Evolutionary conservation across 805 yeast genomes (phyloP), one percentile per base, ranked within the genome.

Genomic region (Teunomyces stri): DNA sequence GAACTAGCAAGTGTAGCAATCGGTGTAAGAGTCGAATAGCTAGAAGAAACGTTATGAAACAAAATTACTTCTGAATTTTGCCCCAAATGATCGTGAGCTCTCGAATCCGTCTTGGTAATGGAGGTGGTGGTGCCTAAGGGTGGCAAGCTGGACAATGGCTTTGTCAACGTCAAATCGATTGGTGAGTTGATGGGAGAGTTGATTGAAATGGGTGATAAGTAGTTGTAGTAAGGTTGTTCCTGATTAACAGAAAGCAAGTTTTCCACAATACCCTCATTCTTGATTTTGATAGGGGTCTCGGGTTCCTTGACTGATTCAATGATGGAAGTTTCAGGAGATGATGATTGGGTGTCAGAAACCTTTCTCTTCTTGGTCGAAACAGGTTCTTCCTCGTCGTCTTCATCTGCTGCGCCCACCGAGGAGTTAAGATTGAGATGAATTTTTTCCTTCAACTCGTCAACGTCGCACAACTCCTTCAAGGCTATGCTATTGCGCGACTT

Each of bases 11-110:
- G 31, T 13, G 44, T 22, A 12, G 6, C 40, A 22, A n/a, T 6
- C 11, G 40, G 6, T 21, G 40, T 2, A 15, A 11, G 25, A 22
- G 16, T 11, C 28, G 28, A 21, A 13, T 5, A 21, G 29, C 5
- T n/a, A 6, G 7, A 11, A 27, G 25, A 27, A 27, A 16, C 43
- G 20, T 40, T 29, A 40, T 16, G 55, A 49, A 51, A 62, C 72
- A 68, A 68, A 71, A 70, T 70, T 65, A 59, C 75, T 71, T 66
- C 76, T 62, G 76, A 70, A 70, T 70, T 69, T 68, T 71, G 75
- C 75, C 64, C 75, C 72, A 70, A 57, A 47, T 51, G 57, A 61
- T 66, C 73, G 31, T 18, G 30, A 33, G 39, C 25, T 21, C 15
- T 33, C 20, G 45, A 33, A 33, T 33, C 27, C 40, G 25, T 33